Evolutionary conservation across 148 eudicot genomes (phyloP), one percentile per base, ranked within the genome.

Genomic region (Heliosperma pusillum): DNA sequence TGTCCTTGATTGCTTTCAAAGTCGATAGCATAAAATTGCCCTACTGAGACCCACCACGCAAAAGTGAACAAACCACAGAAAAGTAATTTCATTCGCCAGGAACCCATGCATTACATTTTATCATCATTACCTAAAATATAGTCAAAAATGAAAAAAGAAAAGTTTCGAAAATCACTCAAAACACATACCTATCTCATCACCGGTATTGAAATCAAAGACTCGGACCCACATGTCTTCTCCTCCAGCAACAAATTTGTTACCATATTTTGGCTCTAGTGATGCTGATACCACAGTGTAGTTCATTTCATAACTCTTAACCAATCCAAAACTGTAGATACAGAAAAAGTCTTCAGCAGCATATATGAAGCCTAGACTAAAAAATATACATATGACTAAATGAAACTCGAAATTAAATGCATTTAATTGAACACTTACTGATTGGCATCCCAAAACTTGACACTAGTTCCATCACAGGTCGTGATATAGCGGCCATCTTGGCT

Each of bases 191-290:
- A 85, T 82, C 81, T 89, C 97, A 74, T 84, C 90, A 55, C 98
- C 97, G 36, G 91, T 91, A 74, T 89, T 86, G 79, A 93, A 93
- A 86, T 93, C 97, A 73, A 84, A 91, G 22, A 91, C 83, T 77
- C 80, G 95, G 74, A 93, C 84, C 98, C 98, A 93, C 97, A 93
- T 87, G 75, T 93, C 98, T 87, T 89, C 98, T 52, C 98, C 98
- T 74, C 97, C 98, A 74, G 94, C 97, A 62, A 91, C 82, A 62
- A 93, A 93, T 82, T 91, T 93, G 63, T 89, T 89, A 64, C 98
- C 97, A 77, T 81, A 74, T 82, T 88, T 91, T 21, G 98, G 97
- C 79, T 93, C 98, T 85, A 93, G 75, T 0, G 98, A 93, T 71
- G 95, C 98, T 27, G 98, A 93, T 82, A 91, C 98, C 68, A 93